These are phyloP conservation scores for Nakazawaea sp. DNA, from an alignment of 805 yeast genomes.

Conservation along the genomic window DNA sequence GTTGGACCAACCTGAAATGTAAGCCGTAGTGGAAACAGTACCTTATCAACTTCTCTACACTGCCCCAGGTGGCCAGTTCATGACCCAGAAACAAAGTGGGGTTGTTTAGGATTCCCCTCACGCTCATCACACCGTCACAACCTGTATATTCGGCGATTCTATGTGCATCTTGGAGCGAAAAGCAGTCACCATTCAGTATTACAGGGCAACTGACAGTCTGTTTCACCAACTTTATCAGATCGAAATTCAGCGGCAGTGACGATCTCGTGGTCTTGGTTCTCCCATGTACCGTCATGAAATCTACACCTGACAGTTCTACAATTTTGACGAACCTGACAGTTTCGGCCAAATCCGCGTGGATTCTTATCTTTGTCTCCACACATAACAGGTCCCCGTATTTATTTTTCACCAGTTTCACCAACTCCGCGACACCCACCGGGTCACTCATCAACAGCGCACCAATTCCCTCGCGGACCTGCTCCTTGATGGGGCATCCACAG, in stretches of 20 bases:
- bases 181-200: conserved; percentile 98
- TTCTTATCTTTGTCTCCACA: conserved; percentile 87
- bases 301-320: conserved; percentile 86
- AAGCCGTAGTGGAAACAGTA: conserved; percentile 73
- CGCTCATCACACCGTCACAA: conserved; percentile 94
- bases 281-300: conserved; percentile 92
- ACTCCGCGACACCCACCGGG: conserved; percentile 69
- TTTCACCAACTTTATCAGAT: conserved; percentile 66
- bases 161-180: conserved; percentile 55
- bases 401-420: conserved; percentile 79
- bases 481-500: conserved; percentile 97
- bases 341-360: conserved; percentile 68
- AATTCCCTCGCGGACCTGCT: conserved; percentile 91
- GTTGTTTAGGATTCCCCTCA: conserved; percentile 76
- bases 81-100: conserved; percentile 84
- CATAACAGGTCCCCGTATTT: conserved; percentile 67
- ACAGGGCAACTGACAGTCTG: conserved; percentile 64
- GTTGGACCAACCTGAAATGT: conserved; percentile 79
- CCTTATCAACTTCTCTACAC: conserved; percentile 79
- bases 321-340: conserved; percentile 66
- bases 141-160: conserved; percentile 60
- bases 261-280: conserved; percentile 81
- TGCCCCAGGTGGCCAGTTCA: conserved; percentile 80
- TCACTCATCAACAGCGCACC: conserved; percentile 93
- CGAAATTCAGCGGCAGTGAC: conserved; percentile 74